A percentile compares a stretch with the other conserved stretches of the same genome.
phyloP scores from a whole-genome alignment of 1,139 yeast genomes.

The Pichia inconspicua region DNA sequence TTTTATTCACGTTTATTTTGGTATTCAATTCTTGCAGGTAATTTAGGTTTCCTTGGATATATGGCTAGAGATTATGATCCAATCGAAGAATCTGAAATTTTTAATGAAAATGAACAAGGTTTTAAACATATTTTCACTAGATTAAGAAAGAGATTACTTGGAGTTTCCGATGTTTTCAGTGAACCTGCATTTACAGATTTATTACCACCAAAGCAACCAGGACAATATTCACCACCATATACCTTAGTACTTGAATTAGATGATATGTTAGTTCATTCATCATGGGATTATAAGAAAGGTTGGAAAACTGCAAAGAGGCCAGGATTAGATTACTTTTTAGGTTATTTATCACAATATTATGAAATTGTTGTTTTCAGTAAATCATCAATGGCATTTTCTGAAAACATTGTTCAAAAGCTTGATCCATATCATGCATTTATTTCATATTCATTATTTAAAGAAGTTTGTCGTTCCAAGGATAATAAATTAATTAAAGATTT shows the following conservation, averaged over 20 bases:
- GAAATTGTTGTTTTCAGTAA: conserved; percentile 88
- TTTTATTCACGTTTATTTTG: conserved; percentile 64
- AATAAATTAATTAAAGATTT: conserved; percentile 85
- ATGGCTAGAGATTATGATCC: conserved; percentile 84
- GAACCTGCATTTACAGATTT: conserved; percentile 92
- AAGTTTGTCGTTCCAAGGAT: conserved; percentile 84
- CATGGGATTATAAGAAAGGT: conserved; percentile 87
- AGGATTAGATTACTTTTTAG: conserved; percentile 92
- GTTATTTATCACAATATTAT: conserved; percentile 89
- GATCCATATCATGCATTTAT: conserved; percentile 91
- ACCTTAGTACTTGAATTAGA: conserved; percentile 86
- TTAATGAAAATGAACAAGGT: conserved; percentile 54
- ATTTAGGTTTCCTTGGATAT: conserved; percentile 62
- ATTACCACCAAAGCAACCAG: conserved; percentile 86
- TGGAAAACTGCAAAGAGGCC: conserved; percentile 99
- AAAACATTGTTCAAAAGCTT: conserved; percentile 73
- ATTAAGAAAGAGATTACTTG: conserved; percentile 60
- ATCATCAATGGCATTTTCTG: conserved; percentile 80
- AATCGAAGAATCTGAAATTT: conserved; percentile 52
- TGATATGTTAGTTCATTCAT: conserved; percentile 82
- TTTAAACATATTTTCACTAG: conserved; percentile 61
- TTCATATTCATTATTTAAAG: conserved; percentile 82
- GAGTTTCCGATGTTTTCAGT: conserved; percentile 75
- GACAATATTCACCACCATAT: conserved; percentile 87
- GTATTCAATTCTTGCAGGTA: conserved; percentile 51